These are phyloP conservation scores for Lavandula angustifolia DNA, from an alignment of 257 asterid species.

Conservation along the genomic window DNA sequence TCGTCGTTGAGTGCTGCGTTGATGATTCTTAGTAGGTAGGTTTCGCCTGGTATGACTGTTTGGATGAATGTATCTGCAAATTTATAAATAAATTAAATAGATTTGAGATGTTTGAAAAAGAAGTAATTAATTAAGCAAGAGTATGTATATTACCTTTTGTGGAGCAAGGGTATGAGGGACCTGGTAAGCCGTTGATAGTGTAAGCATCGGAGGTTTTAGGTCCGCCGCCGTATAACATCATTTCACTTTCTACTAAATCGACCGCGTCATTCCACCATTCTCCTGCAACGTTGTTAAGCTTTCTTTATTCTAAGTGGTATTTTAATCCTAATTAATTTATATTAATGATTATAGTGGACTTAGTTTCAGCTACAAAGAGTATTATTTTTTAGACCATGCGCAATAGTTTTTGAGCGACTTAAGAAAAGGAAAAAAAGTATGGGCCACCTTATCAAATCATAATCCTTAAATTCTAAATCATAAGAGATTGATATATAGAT, in stretches of 20 bases:
- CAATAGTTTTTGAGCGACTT: too few species aligned
- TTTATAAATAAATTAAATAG: neutral
- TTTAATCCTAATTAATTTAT: too few species aligned
- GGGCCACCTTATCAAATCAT: too few species aligned
- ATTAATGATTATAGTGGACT: too few species aligned
- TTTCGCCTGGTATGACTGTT: constrained; percentile 56
- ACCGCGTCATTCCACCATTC: constrained; percentile 85
- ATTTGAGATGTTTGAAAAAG: neutral
- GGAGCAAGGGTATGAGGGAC: constrained; percentile 73
- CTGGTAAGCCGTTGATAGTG: constrained; percentile 89
- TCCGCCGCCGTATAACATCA: constrained; percentile 68
- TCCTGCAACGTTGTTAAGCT: constrained; percentile 40
- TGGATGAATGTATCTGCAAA: constrained; percentile 58
- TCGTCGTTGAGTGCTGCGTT: constrained; percentile 76
- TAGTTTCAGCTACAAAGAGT: too few species aligned
- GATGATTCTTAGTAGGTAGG: constrained; percentile 74
- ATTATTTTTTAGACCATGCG: too few species aligned
- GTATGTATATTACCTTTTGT: constrained; percentile 43
- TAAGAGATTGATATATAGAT: too few species aligned
- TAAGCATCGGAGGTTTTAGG: constrained; percentile 83
- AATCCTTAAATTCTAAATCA: too few species aligned
- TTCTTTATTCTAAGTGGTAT: neutral
- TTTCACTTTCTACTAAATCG: constrained; percentile 55
- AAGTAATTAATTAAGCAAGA: neutral
- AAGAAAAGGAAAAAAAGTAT: too few species aligned